These are phyloP conservation scores for Gracilaria domingensis DNA, from an alignment of 23 red algal genomes.

Conservation along the genomic window DNA sequence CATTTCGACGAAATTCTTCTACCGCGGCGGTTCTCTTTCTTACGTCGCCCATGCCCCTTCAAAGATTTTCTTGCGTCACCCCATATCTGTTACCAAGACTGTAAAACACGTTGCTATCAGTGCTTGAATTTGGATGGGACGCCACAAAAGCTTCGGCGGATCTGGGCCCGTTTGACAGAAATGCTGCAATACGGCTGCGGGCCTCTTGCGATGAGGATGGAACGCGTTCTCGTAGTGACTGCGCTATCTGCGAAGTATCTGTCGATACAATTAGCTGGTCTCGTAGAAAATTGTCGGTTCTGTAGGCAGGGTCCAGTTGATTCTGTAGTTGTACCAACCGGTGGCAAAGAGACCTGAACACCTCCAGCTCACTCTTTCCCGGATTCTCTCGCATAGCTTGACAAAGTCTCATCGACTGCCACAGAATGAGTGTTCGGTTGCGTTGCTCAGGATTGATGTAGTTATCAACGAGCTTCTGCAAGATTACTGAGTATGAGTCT, in stretches of 20 bases:
- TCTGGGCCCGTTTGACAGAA: constrained; percentile 44
- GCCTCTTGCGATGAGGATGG: no score
- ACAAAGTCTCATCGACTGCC: no score
- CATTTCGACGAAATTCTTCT: no score
- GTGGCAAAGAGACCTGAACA: constrained; percentile 22
- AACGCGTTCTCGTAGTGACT: constrained; percentile 17
- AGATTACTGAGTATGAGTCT: no score
- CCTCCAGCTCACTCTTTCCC: no score
- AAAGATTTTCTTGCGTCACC: neutral
- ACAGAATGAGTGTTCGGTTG: neutral
- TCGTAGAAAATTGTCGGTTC: constrained; percentile 11
- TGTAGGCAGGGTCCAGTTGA: constrained; percentile 10
- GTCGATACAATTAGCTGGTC: no score
- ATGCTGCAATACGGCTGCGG: constrained; percentile 32
- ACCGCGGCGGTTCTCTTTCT: neutral
- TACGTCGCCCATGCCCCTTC: neutral
- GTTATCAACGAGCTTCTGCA: neutral
- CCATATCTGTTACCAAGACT: constrained; percentile 19
- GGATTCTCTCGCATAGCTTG: no score
- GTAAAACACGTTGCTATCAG: neutral
- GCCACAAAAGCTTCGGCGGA: neutral
- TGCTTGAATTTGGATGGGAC: neutral
- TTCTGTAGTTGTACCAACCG: constrained; percentile 1
- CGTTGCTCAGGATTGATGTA: neutral
- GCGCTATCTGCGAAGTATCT: no score